Evolutionary conservation across 2,329 filamentous ascomycete genomes (phyloP), one percentile per base, ranked within the genome.

Genomic region (Hymenoscyphus fraxineus): DNA sequence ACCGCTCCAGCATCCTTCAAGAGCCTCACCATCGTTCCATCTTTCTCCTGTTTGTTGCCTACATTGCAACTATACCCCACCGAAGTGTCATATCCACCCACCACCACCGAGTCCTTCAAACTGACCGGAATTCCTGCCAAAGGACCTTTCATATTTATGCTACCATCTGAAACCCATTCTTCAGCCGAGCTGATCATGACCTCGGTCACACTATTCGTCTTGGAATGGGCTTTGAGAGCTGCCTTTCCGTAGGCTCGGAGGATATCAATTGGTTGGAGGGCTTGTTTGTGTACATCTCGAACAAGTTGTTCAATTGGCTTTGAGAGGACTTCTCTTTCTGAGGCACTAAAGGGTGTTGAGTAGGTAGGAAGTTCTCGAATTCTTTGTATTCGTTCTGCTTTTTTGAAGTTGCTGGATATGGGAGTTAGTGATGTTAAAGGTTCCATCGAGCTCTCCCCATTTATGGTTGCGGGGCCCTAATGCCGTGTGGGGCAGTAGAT

Each of bases 191-290:
- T 82, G 44, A 97, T 83, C 79, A 97, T 85, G 63, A 97, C 81
- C 78, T 97, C 93, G 0, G 94, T 97, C 13, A 96, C 78, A 73
- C 92, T 96, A 76, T 97, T 97, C 1, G 93, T 97, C 78, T 89
- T 89, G 67, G 88, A 83, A 41, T 97, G 94, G 1, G 92, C 93
- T 73, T 88, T 89, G 61, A 96, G 76, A 0, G 93, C 90, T 22
- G 94, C 88, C 77, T 96, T 97, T 72, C 90, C 90, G 75, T 97
- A 98, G 12, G 92, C 87, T 65, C 82, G 86, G n/a, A 97, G 85
- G 58, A 97, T 85, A 66, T 92, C 87, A 31, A 88, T 75, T 0
- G 93, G 88, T 13, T 84, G 82, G 59, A 87, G 80, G 61, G 81
- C 78, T 56, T 87, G 84, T n/a, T 85, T 83, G 39, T 94, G 91